Evolutionary conservation across 2,329 filamentous ascomycete species (phyloP).

Genomic region (Pseudogymnoascus pannorum): DNA sequence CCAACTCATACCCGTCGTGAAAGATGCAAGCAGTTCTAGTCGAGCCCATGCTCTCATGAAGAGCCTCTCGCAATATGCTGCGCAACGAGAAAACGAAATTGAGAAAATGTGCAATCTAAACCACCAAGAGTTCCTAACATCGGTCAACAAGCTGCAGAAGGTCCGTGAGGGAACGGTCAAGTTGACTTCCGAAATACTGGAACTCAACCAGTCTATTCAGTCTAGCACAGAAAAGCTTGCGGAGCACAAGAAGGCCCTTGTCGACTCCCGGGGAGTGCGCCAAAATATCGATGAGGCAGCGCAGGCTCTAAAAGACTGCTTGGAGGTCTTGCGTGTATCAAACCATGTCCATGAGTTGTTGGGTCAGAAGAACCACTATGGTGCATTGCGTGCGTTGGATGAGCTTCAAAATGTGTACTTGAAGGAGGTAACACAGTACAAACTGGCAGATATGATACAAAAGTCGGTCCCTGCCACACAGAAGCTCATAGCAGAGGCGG

Average conservation of each 20-base stretch:
- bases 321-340: conserved; percentile 85
- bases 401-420: conserved; percentile 95
- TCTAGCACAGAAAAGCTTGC: conserved; percentile 89
- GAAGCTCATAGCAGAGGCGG: conserved; percentile 87
- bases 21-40: conserved; percentile 75
- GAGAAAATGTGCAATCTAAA: conserved; percentile 92
- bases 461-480: conserved; percentile 90
- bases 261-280: conserved; percentile 83
- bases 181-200: conserved; percentile 83
- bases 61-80: conserved; percentile 72
- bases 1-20: conserved; percentile 87
- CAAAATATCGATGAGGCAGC: conserved; percentile 95
- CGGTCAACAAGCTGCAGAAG: conserved; percentile 86
- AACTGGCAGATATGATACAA: conserved; percentile 91
- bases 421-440: conserved; percentile 90
- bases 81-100: conserved; percentile 82
- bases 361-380: conserved; percentile 90
- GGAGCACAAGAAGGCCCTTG: conserved; percentile 86
- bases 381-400: conserved; percentile 84
- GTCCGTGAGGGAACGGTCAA: conserved; percentile 86
- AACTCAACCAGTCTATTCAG: conserved; percentile 91
- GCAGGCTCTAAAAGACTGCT: conserved; percentile 78
- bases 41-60: conserved; percentile 67
- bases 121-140: conserved; percentile 91
- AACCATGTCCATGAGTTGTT: conserved; percentile 92